Evolutionary conservation across 108 stramenopile species (phyloP), one percentile per base, ranked within the genome.

Genomic region (Licmophora abbreviata): DNA sequence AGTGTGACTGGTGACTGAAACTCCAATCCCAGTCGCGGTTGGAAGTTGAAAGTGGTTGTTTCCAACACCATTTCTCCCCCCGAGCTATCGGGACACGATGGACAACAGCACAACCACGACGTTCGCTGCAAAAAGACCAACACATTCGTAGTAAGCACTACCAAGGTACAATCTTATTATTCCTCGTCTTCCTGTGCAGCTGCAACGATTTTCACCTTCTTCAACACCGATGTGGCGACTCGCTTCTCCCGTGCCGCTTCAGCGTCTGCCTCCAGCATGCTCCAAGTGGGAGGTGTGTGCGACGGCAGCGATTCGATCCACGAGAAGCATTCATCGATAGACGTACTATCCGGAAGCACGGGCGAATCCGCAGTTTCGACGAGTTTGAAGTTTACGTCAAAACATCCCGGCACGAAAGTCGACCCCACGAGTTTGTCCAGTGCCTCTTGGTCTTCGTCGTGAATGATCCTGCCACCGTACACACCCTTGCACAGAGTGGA

Each of bases 241-340:
- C 70, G 44, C 43, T 64, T 59, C 26, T 79, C 84, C 17, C 84
- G 59, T 9, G 58, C 81, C 29, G 31, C 49, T 68, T 91, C 89
- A 20, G 89, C 89, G 31, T 55, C 55, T 22, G 49, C 57, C 38
- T 71, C 83, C 24, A 91, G 59, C 17, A 85, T 85, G 32, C 86
- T 81, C 85, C 85, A 91, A 17, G 85, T 85, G 4, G 89, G 89
- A 21, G 85, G 89, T 31, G 78, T 87, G 54, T 82, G 73, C 32
- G 71, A 53, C 14, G 82, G 73, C 11, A 91, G 51, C 11, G 53
- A 47, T 14, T 69, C 56, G 50, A 91, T 87, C 89, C 89, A 91
- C 23, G 46, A 41, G 42, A 82, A 61, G 42, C 77, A 79, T 31
- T 79, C 82, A 18, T 82, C 76, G 46, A 58, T 76, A 8, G 83